Percentiles rank a stretch among this genome's conserved stretches.
Conservation (phyloP, 1,139 yeast species). For the Nakaseomyces uthaithaninus region DNA sequence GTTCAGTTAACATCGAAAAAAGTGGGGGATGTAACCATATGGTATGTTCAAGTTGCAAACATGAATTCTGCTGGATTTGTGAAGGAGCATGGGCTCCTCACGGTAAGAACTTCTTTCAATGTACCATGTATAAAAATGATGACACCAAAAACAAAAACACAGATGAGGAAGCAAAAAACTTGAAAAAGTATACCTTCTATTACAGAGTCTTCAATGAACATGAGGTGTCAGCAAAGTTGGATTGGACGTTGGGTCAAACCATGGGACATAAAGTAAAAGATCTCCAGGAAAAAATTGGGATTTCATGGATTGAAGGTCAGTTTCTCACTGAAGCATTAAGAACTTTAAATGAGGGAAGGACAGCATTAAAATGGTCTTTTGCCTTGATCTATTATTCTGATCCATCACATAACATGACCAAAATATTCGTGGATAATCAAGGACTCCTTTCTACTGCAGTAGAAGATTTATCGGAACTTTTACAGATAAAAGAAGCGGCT, state of each 20-base stretch:
- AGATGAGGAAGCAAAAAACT: conserved; percentile 36
- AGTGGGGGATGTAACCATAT: conserved; percentile 97
- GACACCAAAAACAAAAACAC: conserved; percentile 30
- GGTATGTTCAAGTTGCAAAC: conserved; percentile 70
- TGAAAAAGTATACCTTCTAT: conserved; percentile 68
- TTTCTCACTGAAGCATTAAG: conserved; percentile 68
- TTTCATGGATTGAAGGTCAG: conserved; percentile 88
- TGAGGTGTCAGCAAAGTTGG: conserved; percentile 69
- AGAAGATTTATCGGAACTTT: conserved; percentile 68
- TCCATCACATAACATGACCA: conserved; percentile 40
- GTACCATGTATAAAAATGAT: conserved; percentile 43
- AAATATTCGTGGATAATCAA: conserved; percentile 68
- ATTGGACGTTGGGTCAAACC: conserved; percentile 50
- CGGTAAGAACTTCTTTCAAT: conserved; percentile 55
- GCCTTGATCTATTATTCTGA: conserved; percentile 68
- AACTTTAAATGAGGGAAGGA: conserved; percentile 59
- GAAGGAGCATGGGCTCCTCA: conserved; percentile 71
- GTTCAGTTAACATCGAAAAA: conserved; percentile 52
- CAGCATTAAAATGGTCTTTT: conserved; percentile 84
- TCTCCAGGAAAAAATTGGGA: conserved; percentile 53
- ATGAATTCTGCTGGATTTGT: conserved; percentile 95
- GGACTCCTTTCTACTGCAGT: conserved; percentile 63
- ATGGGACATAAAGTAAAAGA: conserved; percentile 59
- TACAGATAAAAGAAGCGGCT: conserved; percentile 51
- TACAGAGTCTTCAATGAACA: conserved; percentile 72